Conservation (phyloP, 495 filamentous ascomycete species). For the Daldinia childiae region DNA sequence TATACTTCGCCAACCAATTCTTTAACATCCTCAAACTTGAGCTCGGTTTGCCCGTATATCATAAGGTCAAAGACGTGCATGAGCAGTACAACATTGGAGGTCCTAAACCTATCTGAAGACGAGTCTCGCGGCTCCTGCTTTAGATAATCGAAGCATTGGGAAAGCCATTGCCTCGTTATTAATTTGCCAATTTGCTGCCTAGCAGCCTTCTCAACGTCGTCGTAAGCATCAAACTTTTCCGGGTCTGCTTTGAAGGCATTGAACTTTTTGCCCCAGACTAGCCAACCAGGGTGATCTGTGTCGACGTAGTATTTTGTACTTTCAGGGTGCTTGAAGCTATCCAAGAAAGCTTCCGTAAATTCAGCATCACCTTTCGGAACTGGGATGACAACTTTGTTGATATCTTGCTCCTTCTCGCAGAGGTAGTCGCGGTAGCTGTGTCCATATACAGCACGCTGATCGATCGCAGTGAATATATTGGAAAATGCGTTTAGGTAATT, state of each 20-base stretch:
- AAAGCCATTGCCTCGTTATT: constrained; percentile 85
- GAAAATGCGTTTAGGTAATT: constrained; percentile 84
- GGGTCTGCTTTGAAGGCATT: constrained; percentile 77
- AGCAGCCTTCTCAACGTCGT: constrained; percentile 78
- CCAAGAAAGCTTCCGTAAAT: constrained; percentile 81
- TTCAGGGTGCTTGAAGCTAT: constrained; percentile 79
- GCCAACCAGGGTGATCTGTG: constrained; percentile 91
- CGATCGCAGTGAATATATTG: constrained; percentile 80
- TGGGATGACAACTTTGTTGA: constrained; percentile 76
- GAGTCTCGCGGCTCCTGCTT: constrained; percentile 96
- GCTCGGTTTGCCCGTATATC: constrained; percentile 73
- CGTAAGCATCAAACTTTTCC: constrained; percentile 76
- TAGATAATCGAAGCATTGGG: constrained; percentile 86
- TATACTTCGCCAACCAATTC: constrained; percentile 77
- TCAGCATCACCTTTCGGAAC: constrained; percentile 75
- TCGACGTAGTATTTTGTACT: constrained; percentile 86
- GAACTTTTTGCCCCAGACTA: constrained; percentile 93
- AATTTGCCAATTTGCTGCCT: constrained; percentile 83
- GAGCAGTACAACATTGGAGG: constrained; percentile 84
- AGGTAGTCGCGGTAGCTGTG: constrained; percentile 90
- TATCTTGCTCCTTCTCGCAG: constrained; percentile 74
- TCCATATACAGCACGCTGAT: constrained; percentile 83
- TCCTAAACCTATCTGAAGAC: constrained; percentile 84
- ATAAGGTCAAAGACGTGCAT: constrained; percentile 90
- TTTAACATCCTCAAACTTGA: constrained; percentile 88